These are phyloP conservation scores for Pythium phragmiticola DNA, from an alignment of 352 stramenopile species.

Conservation along the genomic window DNA sequence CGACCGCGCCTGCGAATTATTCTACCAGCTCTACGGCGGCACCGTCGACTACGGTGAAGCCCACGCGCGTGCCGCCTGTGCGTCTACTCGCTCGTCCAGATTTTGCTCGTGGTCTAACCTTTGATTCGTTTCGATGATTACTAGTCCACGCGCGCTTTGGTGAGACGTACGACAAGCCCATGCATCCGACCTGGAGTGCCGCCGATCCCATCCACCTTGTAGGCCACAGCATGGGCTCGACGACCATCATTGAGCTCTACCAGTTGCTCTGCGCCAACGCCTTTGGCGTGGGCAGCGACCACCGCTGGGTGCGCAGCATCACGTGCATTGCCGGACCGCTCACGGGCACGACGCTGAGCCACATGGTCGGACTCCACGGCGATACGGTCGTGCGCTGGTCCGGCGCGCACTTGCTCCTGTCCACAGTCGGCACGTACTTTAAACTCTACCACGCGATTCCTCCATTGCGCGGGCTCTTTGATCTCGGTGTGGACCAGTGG, in stretches of 20 bases:
- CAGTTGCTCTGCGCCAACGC: slow-evolving; percentile 61
- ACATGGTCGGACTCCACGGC: slow-evolving; percentile 49
- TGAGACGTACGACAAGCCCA: slow-evolving; percentile 29
- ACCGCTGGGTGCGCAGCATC: slow-evolving; percentile 64
- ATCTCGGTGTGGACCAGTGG: slow-evolving; percentile 67
- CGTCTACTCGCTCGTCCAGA: not conserved
- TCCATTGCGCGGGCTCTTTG: slow-evolving; percentile 36
- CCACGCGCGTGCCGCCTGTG: slow-evolving; percentile 34
- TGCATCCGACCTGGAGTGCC: slow-evolving; percentile 50
- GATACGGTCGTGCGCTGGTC: slow-evolving; percentile 32
- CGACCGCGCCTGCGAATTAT: slow-evolving; percentile 41
- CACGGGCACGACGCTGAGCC: slow-evolving; percentile 51
- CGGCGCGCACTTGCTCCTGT: slow-evolving; percentile 34
- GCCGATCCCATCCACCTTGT: slow-evolving; percentile 56
- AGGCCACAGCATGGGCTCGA: slow-evolving; percentile 63
- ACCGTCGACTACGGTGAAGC: slow-evolving; percentile 64
- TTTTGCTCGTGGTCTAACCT: not conserved
- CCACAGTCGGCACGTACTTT: slow-evolving; percentile 36
- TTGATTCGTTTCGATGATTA: not conserved
- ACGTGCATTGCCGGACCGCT: slow-evolving; percentile 63
- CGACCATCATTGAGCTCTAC: slow-evolving; percentile 70
- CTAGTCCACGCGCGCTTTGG: slow-evolving; percentile 49
- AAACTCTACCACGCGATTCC: slow-evolving; percentile 48
- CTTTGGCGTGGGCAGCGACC: slow-evolving; percentile 48
- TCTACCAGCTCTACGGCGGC: slow-evolving; percentile 42